phyloP scores from a whole-genome alignment of 1,284 basidiomycete species.

The Vanrija sp. region DNA sequence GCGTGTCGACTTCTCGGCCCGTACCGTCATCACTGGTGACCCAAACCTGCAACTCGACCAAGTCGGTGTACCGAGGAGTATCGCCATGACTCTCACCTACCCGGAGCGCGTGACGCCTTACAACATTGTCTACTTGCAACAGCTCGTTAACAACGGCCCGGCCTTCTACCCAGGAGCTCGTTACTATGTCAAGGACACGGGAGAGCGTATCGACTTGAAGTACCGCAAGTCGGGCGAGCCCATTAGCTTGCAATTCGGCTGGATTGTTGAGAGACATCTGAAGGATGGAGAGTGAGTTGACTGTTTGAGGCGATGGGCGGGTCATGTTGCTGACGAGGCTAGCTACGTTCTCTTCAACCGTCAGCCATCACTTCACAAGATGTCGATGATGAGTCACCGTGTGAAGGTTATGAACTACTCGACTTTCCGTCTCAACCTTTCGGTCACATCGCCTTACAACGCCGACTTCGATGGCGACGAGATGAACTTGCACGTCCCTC shows the following conservation, averaged over 20 bases:
- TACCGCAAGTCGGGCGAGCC: constrained; percentile 98
- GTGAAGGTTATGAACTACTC: constrained; percentile 98
- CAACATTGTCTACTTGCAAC: constrained; percentile 91
- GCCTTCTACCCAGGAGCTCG: constrained; percentile 93
- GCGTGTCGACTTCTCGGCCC: constrained; percentile 98
- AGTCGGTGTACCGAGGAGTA: constrained; percentile 94
- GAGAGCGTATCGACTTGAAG: constrained; percentile 93
- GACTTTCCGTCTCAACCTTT: constrained; percentile 59
- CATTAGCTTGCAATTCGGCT: constrained; percentile 87
- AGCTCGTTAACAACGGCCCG: constrained; percentile 94
- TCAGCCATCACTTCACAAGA: constrained; percentile 97
- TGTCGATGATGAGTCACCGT: constrained; percentile 99
- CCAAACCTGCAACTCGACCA: constrained; percentile 95
- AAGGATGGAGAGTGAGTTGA: constrained; percentile 92
- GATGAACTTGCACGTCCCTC: constrained; percentile 99
- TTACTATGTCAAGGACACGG: constrained; percentile 96
- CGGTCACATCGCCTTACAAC: constrained; percentile 57
- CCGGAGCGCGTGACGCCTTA: constrained; percentile 98
- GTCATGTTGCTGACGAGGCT: constrained; percentile 6
- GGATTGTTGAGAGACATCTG: constrained; percentile 97
- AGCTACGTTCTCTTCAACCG: constrained; percentile 97
- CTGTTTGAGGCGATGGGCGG: constrained; percentile 1
- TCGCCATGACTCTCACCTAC: constrained; percentile 96
- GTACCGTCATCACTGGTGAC: constrained; percentile 99
- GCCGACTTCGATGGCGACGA: constrained; percentile 99